Conservation (phyloP, 371 early-diverging fungal genomes). For the Rhizopus delemar region DNA sequence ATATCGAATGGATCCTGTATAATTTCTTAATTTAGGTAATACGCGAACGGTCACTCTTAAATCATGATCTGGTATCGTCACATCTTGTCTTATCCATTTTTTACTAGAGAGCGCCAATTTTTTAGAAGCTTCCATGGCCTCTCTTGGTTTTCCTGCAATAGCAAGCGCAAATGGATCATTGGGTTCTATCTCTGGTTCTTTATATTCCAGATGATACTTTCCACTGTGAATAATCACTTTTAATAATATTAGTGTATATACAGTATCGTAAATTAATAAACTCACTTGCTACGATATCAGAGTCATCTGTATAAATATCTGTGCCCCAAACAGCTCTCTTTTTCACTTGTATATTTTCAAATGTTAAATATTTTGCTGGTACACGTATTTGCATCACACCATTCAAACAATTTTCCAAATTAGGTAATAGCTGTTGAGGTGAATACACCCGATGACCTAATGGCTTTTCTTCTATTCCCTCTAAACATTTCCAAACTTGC, state of each 20-base stretch:
- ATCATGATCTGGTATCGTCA: constrained; percentile 51
- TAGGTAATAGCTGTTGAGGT: constrained; percentile 51
- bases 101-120: constrained; percentile 23
- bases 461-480: constrained; percentile 42
- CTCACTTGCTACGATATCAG: constrained; percentile 82
- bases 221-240: constrained; percentile 49
- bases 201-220: constrained; percentile 32
- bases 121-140: constrained; percentile 25
- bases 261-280: background rate
- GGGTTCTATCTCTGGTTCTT: constrained; percentile 33
- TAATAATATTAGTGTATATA: background rate
- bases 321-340: constrained; percentile 82
- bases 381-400: constrained; percentile 59
- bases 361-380: constrained; percentile 56
- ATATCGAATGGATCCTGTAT: constrained; percentile 66
- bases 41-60: constrained; percentile 73
- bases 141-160: constrained; percentile 30
- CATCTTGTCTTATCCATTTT: constrained; percentile 11
- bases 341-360: constrained; percentile 55
- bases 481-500: constrained; percentile 41
- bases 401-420: constrained; percentile 52
- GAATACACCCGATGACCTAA: constrained; percentile 56
- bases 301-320: constrained; percentile 86
- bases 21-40: constrained; percentile 68
- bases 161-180: constrained; percentile 33